Evolutionary conservation across 1,284 basidiomycete species (phyloP).

Genomic region (Marasmius fiardii): DNA sequence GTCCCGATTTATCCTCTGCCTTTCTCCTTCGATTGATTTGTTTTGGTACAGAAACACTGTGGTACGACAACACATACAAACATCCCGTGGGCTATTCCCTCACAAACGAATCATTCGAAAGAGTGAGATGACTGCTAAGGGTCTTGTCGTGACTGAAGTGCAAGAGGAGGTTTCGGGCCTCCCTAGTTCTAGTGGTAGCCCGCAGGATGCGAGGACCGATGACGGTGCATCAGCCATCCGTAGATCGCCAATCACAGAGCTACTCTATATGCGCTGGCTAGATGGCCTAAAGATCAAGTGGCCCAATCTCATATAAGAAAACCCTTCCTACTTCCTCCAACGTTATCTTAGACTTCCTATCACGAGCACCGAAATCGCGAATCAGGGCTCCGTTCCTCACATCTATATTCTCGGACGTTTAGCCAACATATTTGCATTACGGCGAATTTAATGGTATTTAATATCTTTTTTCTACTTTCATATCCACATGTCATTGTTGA

Average conservation of each 20-base stretch:
- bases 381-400: neutral
- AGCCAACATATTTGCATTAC: neutral
- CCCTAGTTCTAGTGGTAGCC: conserved; percentile 31
- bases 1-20: conserved; percentile 26
- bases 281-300: conserved; percentile 88
- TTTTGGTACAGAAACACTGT: conserved; percentile 52
- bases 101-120: conserved; percentile 75
- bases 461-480: neutral
- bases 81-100: conserved; percentile 67
- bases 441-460: conserved; percentile 7
- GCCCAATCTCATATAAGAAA: conserved; percentile 65
- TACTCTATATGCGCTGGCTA: conserved; percentile 94
- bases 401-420: neutral
- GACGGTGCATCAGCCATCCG: conserved; percentile 35
- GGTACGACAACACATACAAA: conserved; percentile 79
- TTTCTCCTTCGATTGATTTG: neutral
- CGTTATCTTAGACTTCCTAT: neutral
- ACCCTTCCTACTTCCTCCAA: neutral
- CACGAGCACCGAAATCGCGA: neutral
- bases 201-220: conserved; percentile 29
- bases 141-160: conserved; percentile 74
- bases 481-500: conserved; percentile 1
- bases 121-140: conserved; percentile 79
- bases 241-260: conserved; percentile 86
- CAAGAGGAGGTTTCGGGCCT: conserved; percentile 63